These are phyloP conservation scores for Saccharum hybrid DNA, from an alignment of 202 grass and related monocot species.

Conservation along the genomic window DNA sequence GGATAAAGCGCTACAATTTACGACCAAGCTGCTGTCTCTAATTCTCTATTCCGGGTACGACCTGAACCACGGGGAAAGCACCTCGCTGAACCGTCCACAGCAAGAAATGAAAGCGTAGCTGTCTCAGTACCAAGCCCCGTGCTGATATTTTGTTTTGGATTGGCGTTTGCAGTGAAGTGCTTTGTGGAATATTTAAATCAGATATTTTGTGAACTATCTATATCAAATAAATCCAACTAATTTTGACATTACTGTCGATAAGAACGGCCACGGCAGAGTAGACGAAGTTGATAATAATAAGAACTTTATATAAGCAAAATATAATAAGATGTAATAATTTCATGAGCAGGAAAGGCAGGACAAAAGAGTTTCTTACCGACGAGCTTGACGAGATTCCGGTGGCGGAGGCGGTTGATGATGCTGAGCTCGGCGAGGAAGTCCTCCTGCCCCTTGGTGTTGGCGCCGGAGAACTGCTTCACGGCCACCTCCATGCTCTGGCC, in stretches of 20 bases:
- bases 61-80: background rate
- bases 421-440: constrained; percentile 81
- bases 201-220: background rate
- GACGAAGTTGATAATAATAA: background rate
- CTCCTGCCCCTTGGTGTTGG: constrained; percentile 77
- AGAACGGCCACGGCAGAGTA: background rate
- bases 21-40: background rate
- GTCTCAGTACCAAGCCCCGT: background rate
- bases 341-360: background rate
- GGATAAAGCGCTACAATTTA: background rate
- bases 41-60: background rate
- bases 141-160: background rate
- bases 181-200: background rate
- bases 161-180: background rate
- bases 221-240: background rate
- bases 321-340: background rate
- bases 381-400: constrained; percentile 76
- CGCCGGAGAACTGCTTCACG: constrained; percentile 76
- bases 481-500: constrained; percentile 61
- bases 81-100: background rate
- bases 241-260: background rate
- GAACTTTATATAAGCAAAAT: background rate
- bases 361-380: constrained; percentile 41
- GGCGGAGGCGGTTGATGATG: constrained; percentile 82
- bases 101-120: background rate